Evolutionary conservation across 306 rosid species (phyloP).

Genomic region (Glycine tomentella): DNA sequence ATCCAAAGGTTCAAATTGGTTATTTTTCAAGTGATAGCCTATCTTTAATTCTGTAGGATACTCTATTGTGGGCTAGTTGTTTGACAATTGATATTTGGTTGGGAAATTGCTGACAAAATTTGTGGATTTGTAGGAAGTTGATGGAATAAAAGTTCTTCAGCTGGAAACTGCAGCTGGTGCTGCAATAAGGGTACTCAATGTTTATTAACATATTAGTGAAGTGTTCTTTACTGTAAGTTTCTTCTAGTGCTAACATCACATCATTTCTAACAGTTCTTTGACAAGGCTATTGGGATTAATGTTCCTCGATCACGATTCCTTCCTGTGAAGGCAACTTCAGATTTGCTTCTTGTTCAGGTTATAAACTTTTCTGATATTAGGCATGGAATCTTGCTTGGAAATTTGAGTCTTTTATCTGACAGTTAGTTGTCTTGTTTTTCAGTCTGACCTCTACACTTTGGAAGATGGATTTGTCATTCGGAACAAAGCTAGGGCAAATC

Average conservation of each 20-base stretch:
- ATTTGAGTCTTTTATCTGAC: slow-evolving; percentile 34
- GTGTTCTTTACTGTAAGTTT: neutral
- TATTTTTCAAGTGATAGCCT: slow-evolving; percentile 18
- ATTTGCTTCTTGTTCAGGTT: slow-evolving; percentile 99
- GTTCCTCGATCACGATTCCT: slow-evolving; percentile 97
- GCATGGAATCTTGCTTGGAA: slow-evolving; percentile 26
- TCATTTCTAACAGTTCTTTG: slow-evolving; percentile 75
- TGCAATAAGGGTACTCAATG: slow-evolving; percentile 80
- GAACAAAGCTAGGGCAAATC: slow-evolving; percentile 73
- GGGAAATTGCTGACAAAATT: slow-evolving; percentile 42
- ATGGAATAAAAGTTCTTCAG: slow-evolving; percentile 94
- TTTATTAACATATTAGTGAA: slow-evolving; percentile 17
- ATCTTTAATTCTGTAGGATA: slow-evolving; percentile 25
- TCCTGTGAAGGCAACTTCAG: slow-evolving; percentile 97
- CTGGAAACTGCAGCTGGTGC: slow-evolving; percentile 99
- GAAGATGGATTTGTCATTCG: slow-evolving; percentile 76
- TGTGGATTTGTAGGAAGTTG: slow-evolving; percentile 77
- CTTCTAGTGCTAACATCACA: neutral
- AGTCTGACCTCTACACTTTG: slow-evolving; percentile 93
- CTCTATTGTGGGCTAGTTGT: slow-evolving; percentile 25
- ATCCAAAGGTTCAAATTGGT: slow-evolving; percentile 80
- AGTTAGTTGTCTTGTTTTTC: slow-evolving; percentile 43
- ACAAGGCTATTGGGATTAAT: slow-evolving; percentile 86
- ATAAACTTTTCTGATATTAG: slow-evolving; percentile 37
- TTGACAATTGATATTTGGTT: slow-evolving; percentile 28